Evolutionary conservation across 2,329 filamentous ascomycete species (phyloP).

Genomic region (Colletotrichum spinosum): DNA sequence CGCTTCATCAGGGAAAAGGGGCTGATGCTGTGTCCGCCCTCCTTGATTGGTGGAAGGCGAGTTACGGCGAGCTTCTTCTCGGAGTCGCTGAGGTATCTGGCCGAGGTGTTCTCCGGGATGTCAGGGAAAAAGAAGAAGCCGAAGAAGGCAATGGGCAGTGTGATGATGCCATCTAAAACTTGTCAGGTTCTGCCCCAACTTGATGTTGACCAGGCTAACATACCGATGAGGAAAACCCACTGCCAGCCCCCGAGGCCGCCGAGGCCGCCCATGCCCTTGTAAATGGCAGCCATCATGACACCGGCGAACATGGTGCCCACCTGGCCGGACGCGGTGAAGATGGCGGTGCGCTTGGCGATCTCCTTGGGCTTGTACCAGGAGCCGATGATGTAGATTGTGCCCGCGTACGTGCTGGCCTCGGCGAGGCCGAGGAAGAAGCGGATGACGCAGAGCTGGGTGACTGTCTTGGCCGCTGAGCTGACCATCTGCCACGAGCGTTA

Average conservation of each 20-base stretch:
- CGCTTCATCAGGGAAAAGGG: conserved; percentile 40
- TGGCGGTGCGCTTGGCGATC: conserved; percentile 71
- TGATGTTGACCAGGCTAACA: neutral
- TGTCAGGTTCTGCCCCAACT: neutral
- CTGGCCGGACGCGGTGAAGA: conserved; percentile 71
- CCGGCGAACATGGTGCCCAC: conserved; percentile 71
- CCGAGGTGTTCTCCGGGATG: conserved; percentile 53
- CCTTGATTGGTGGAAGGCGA: conserved; percentile 44
- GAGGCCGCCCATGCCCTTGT: conserved; percentile 53
- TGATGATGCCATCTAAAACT: conserved; percentile 60
- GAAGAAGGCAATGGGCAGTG: conserved; percentile 63
- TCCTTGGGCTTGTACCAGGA: conserved; percentile 72
- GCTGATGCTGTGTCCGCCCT: conserved; percentile 41
- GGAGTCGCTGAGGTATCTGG: conserved; percentile 45
- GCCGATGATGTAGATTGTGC: conserved; percentile 56
- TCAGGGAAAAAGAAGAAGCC: conserved; percentile 64
- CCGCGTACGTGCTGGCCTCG: conserved; percentile 54
- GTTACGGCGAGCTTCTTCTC: conserved; percentile 54
- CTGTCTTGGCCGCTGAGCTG: conserved; percentile 40
- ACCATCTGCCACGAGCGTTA: conserved; percentile 22
- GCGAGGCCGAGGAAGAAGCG: conserved; percentile 54
- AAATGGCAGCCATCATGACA: conserved; percentile 62
- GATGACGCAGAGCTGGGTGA: conserved; percentile 50
- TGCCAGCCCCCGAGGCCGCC: conserved; percentile 63
- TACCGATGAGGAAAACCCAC: conserved; percentile 50